Evolutionary conservation across 2,329 filamentous ascomycete genomes (phyloP), one percentile per base, ranked within the genome.

Genomic region (Ophiosphaerella korrae): DNA sequence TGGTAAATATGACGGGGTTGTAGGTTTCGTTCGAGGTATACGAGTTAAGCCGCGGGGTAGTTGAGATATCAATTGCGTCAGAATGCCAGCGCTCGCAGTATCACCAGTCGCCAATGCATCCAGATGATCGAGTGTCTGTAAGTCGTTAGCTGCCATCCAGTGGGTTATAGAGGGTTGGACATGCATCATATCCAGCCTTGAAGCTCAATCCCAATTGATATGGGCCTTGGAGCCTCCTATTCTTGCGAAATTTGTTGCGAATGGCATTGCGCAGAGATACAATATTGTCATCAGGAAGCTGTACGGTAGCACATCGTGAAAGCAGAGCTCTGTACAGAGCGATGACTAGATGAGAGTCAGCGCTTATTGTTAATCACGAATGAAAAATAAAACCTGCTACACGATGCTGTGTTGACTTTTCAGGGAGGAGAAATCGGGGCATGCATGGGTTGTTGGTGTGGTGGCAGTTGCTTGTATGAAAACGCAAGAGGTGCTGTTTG

Each of bases 261-360:
- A 91, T 75, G 4, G 88, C 74, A 48, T 82, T 78, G 44, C 77
- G 75, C 46, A 90, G 73, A 0, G 84, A 82, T 49, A 79, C 73
- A 50, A 64, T 66, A 14, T 82, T 64, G 40, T 83, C 75, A 65
- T 77, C 62, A 1, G 83, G 80, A 1, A 89, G 73, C 1, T 80
- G 74, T 31, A 88, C 74, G 35, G 72, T 76, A 26, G 76, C 71
- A 51, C 80, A 84, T 73, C 84, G 81, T 55, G 79, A 79, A 45
- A 91, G 75, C 48, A 93, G 82, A 32, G 88, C 85, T 55, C 87
- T 82, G 75, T 88, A 92, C 42, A 93, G 84, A 43, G 88, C 87
- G 56, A 89, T 80, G 67, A 84, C 86, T 87, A 48, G 5, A 1
- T 3, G 34, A 9, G 26, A 31, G 14, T 6, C 12, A 31, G 7